These are phyloP conservation scores for Coemansia sp. DNA, from an alignment of 192 early-diverging fungal genomes.

Conservation along the genomic window DNA sequence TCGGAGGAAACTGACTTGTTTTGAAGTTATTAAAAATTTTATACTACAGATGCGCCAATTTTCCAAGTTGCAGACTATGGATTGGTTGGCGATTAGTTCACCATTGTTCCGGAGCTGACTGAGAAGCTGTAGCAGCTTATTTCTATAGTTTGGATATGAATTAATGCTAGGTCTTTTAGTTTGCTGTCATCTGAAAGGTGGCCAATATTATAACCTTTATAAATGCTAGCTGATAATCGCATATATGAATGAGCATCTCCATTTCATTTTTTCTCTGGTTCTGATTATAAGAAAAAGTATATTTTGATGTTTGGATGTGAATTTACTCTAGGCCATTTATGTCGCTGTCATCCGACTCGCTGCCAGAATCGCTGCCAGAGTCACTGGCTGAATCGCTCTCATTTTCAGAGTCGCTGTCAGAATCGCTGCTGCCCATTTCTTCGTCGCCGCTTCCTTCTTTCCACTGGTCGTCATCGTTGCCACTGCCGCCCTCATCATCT, in stretches of 20 bases:
- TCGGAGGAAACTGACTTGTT: too few relatives aligned
- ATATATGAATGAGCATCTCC: too few relatives aligned
- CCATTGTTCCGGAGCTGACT: conserved; percentile 86
- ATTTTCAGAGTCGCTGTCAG: neutral
- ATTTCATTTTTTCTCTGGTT: too few relatives aligned
- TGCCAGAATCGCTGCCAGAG: conserved; percentile 6
- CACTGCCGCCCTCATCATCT: conserved; percentile 24
- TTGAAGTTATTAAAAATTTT: too few relatives aligned
- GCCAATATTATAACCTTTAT: too few relatives aligned
- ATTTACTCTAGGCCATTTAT: neutral
- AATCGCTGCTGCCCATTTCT: conserved; percentile 9
- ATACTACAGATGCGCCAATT: conserved; percentile 97
- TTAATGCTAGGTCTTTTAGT: too few relatives aligned
- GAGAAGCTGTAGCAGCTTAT: conserved; percentile 66
- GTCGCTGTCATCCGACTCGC: neutral
- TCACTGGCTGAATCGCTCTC: neutral
- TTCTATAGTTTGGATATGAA: too few relatives aligned
- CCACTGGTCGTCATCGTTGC: conserved; percentile 26
- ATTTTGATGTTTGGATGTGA: neutral
- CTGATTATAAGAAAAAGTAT: too few relatives aligned
- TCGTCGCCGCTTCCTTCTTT: conserved; percentile 12
- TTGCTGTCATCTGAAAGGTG: too few relatives aligned
- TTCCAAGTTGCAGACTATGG: conserved; percentile 98
- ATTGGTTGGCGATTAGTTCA: conserved; percentile 91
- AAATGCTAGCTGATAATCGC: too few relatives aligned